These are phyloP conservation scores for Sporothrix protearum DNA, from an alignment of 2,329 filamentous ascomycete genomes.

Conservation along the genomic window DNA sequence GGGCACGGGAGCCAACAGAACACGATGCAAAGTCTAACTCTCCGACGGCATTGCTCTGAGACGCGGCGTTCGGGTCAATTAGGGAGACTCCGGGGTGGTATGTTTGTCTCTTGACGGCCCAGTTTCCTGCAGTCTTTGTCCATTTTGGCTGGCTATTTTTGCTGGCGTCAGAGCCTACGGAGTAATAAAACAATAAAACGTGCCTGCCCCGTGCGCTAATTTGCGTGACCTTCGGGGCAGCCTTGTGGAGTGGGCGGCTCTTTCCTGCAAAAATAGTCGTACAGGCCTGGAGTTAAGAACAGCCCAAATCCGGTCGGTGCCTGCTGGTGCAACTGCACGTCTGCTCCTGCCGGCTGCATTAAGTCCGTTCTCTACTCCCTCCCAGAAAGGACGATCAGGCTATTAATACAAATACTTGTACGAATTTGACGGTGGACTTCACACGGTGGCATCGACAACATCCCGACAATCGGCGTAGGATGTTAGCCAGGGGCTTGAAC, in stretches of 20 bases:
- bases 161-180: conserved; percentile 20
- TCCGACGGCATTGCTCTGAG: conserved; percentile 8
- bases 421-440: background rate
- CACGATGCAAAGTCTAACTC: background rate
- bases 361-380: background rate
- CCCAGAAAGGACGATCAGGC: background rate
- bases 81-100: background rate
- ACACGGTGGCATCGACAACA: background rate
- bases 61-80: conserved; percentile 21
- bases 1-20: background rate
- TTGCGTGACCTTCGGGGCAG: conserved; percentile 8
- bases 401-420: background rate
- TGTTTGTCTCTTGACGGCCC: background rate
- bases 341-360: background rate
- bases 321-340: background rate
- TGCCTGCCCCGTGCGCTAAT: background rate
- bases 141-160: background rate
- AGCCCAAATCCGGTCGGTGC: conserved; percentile 9
- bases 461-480: no score
- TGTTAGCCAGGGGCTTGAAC: background rate
- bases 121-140: background rate
- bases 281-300: conserved; percentile 14
- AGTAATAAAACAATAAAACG: conserved; percentile 4
- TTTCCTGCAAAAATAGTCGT: background rate
- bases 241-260: background rate